Base-by-base conservation (phyloP, 1,284 basidiomycete species). In the Ganoderma multipileum region DNA sequence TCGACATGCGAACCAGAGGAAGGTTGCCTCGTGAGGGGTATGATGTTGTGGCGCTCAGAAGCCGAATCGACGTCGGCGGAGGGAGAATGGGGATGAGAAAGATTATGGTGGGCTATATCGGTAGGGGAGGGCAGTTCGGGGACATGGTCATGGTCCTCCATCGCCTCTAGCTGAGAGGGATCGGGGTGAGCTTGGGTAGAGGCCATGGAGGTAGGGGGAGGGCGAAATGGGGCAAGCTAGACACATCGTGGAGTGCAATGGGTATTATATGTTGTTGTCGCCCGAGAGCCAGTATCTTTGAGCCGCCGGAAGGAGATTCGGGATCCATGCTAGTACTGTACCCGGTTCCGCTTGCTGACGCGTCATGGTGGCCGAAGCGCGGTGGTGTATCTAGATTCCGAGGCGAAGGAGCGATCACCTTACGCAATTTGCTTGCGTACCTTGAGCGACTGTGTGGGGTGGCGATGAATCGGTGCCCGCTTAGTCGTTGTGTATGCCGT, bases 121-220 rank as follows among this genome's bases (percentile, higher is more conserved):
- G 72, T 64, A 16, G 72, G 69, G 52, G 64, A 65, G 23, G 74
- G 76, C 39, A 75, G 68, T 52, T 77, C 76, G 16, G 75, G 73
- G 18, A 76, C 73, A 28, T 54, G 55, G 68, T 77, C 76, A 58
- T 41, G 58, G 42, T 67, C 72, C 67, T 74, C 71, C 52, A 71
- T 61, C 26, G 70, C 68, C 63, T 73, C 68, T 50, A 75, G 71
- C 61, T 74, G 72, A 14, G 68, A 68, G 38, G 74, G 66, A 65
- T 77, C 68, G 58, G 38, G 14, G 26, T 39, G 58, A 41, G 58
- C 36, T 26, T 41, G 58, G n/a, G n/a, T 18, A 38, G 58, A 23
- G 60, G 72, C 71, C 74, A 74, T 74, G 68, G 61, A 33, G 65
- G 66, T 11, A 11, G 39, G 20, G 36, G 42, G 54, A 36, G 38